Evolutionary conservation across 495 filamentous ascomycete species (phyloP), one percentile per base, ranked within the genome.

Genomic region (Bombardia bombarda): DNA sequence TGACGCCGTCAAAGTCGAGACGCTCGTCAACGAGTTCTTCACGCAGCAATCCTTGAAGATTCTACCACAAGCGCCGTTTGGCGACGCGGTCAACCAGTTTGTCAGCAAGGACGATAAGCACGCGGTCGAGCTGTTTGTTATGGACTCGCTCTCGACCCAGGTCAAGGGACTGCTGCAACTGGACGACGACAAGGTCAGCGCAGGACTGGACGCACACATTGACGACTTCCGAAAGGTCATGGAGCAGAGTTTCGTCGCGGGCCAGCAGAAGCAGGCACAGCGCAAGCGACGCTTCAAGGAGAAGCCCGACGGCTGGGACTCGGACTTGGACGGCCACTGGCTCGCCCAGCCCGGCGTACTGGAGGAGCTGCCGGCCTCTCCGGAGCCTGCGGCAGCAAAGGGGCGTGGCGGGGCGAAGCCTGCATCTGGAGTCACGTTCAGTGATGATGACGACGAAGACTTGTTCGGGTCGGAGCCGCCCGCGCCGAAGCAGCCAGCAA

Each of bases 61-160:
- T 45, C 70, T 99, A 0, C 90, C 92, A 0, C 82, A 90, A 53
- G 90, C 88, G 39, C 84, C 79, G 0, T 95, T 99, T 56, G 84
- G 88, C 6, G 90, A 97, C 61, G 93, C 92, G 0, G 88, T 99
- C 7, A 80, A 80, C 41, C 86, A 93, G 47, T 99, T 90, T 58
- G 87, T 97, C 19, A 82, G 89, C 61, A 97, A 97, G 49, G 87
- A 95, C 52, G 92, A 99, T 63, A 93, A 88, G 50, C 80, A 92
- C 50, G 90, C 90, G 0, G 84, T 97, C 75, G 83, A 94, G 52
- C 77, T 75, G 51, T 97, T 97, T 52, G 84, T 97, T 19, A 79
- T 79, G 32, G 82, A 93, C 13, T 87, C 83, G 18, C 68, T 97
- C 2, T 70, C 77, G 12, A 78, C 70, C 45, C 87, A 94, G 52